Conservation (phyloP, 1,284 basidiomycete genomes). For the Pisolithus thermaeus region DNA sequence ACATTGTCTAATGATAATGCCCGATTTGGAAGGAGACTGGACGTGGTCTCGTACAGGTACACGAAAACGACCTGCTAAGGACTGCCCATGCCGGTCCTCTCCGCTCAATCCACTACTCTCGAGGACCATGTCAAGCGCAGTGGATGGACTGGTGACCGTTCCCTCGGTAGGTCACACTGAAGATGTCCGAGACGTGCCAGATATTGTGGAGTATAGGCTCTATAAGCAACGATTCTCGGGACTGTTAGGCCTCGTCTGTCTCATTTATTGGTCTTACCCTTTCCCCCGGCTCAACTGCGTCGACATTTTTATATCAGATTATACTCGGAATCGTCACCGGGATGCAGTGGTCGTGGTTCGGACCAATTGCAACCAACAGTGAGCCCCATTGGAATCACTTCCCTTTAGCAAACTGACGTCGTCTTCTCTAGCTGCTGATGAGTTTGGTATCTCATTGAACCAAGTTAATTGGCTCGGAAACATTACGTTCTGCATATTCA, state of each 20-base stretch:
- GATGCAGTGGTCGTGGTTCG: slow-evolving; percentile 63
- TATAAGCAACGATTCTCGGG: slow-evolving; percentile 64
- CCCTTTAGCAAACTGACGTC: background rate
- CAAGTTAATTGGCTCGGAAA: slow-evolving; percentile 71
- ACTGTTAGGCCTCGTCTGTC: slow-evolving; percentile 48
- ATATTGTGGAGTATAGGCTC: slow-evolving; percentile 37
- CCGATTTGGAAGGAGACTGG: too few relatives aligned
- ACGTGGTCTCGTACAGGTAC: too few relatives aligned
- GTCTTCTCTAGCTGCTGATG: slow-evolving; percentile 38
- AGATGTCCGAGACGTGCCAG: background rate
- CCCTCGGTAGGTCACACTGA: background rate
- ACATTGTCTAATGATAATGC: too few relatives aligned
- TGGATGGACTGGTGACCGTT: background rate
- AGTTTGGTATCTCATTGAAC: slow-evolving; percentile 56
- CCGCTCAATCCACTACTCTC: too few relatives aligned
- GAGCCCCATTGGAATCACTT: slow-evolving; percentile 9
- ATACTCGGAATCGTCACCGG: slow-evolving; percentile 51
- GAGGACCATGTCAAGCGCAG: background rate
- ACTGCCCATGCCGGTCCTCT: too few relatives aligned
- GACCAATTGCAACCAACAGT: slow-evolving; percentile 64
- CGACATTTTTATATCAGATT: slow-evolving; percentile 34
- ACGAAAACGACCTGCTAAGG: too few relatives aligned
- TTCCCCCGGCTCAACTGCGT: background rate
- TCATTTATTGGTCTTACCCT: too few relatives aligned
- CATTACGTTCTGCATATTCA: slow-evolving; percentile 50